Evolutionary conservation across 1,284 basidiomycete genomes (phyloP).

Genomic region (Pyrrhoderma lamaoense): DNA sequence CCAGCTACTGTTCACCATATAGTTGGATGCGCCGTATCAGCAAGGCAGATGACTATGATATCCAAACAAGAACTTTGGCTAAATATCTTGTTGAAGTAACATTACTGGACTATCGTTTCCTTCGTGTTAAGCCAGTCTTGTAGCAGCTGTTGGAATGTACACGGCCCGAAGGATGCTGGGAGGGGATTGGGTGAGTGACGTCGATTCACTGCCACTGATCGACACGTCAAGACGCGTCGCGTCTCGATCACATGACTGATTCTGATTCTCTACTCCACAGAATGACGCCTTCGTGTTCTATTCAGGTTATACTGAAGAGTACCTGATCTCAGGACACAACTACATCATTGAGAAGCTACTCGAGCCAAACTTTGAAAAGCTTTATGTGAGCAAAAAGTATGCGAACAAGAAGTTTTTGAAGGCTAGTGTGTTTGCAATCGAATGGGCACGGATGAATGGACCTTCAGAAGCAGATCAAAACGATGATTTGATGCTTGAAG

Average conservation of each 20-base stretch:
- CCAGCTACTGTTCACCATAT: slow-evolving; percentile 98
- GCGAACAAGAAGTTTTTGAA: slow-evolving; percentile 96
- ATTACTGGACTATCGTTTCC: slow-evolving; percentile 87
- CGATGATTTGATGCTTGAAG: slow-evolving; percentile 14
- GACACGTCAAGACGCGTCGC: slow-evolving; percentile 14
- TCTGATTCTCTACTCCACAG: slow-evolving; percentile 41
- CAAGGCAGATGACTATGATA: slow-evolving; percentile 98
- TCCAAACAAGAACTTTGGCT: slow-evolving; percentile 93
- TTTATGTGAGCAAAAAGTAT: slow-evolving; percentile 96
- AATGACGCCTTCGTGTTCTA: slow-evolving; percentile 90
- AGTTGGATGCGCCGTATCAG: slow-evolving; percentile 98
- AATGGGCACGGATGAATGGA: slow-evolving; percentile 45
- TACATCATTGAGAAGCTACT: slow-evolving; percentile 82
- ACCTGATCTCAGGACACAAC: slow-evolving; percentile 78
- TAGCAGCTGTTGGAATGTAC: slow-evolving; percentile 99
- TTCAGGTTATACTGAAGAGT: slow-evolving; percentile 88
- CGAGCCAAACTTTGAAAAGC: slow-evolving; percentile 73
- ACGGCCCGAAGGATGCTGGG: slow-evolving; percentile 86
- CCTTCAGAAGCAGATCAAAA: background rate
- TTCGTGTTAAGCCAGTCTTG: slow-evolving; percentile 87
- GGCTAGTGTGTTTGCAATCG: slow-evolving; percentile 66
- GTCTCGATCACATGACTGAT: slow-evolving; percentile 42
- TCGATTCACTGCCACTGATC: slow-evolving; percentile 14
- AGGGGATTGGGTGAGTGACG: slow-evolving; percentile 80
- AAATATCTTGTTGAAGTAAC: slow-evolving; percentile 99